Evolutionary conservation across 2,329 filamentous ascomycete species (phyloP).

Genomic region (Magnaporthiopsis rhizophila): DNA sequence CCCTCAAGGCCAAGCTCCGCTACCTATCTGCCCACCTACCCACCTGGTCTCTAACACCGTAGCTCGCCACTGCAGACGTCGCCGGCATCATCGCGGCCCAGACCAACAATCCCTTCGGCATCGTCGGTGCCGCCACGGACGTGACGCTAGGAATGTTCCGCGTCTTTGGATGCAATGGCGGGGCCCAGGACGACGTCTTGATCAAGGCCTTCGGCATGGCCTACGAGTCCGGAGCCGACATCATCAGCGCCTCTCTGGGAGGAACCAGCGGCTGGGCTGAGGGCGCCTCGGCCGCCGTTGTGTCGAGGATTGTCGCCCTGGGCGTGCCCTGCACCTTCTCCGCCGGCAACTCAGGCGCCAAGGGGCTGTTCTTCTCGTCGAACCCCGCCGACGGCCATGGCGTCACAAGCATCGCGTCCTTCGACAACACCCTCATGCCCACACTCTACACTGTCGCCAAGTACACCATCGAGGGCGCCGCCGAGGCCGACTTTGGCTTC

Average conservation of each 20-base stretch:
- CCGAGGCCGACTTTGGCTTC: constrained; percentile 32
- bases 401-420: constrained; percentile 40
- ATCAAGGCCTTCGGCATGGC: constrained; percentile 53
- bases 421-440: constrained; percentile 38
- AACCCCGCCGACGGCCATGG: constrained; percentile 38
- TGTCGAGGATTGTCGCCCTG: constrained; percentile 42
- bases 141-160: constrained; percentile 49
- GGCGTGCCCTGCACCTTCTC: constrained; percentile 38
- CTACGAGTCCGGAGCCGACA: constrained; percentile 49
- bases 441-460: constrained; percentile 32
- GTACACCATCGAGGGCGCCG: constrained; percentile 30
- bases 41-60: too few species aligned
- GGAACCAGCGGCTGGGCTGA: constrained; percentile 42
- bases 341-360: constrained; percentile 33
- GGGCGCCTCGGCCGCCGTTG: constrained; percentile 40
- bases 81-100: constrained; percentile 56
- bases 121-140: constrained; percentile 48
- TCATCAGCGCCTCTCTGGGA: constrained; percentile 50
- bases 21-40: too few species aligned
- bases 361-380: constrained; percentile 41
- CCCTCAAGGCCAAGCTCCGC: not conserved
- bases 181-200: constrained; percentile 45
- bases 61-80: constrained; percentile 27
- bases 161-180: constrained; percentile 47
- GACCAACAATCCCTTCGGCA: constrained; percentile 38